Evolutionary conservation across 768 basidiomycete genomes (phyloP), one percentile per base, ranked within the genome.

Genomic region (Ramaria rubella): DNA sequence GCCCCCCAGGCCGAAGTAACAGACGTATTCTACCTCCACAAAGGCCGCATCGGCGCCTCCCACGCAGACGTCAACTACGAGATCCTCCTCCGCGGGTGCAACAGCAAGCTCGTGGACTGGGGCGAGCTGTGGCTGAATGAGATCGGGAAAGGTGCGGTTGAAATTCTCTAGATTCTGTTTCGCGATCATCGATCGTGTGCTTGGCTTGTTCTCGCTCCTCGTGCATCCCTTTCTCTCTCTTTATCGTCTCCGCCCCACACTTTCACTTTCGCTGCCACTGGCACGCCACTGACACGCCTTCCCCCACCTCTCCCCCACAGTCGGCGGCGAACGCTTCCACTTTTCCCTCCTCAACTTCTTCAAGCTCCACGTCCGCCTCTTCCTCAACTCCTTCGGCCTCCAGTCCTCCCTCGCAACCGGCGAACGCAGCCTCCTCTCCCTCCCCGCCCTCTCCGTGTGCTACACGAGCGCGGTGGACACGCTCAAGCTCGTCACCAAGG

Each of bases 1-100:
- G n/a, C n/a, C n/a, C n/a, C n/a, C n/a, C n/a, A n/a, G n/a, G 82
- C 85, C n/a, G 86, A 88, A 68, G 86, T 85, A 15, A 89, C 86
- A 9, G 89, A 90, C 61, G 77, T 83, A 58, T 81, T 89, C 65
- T 77, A 81, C 62, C 67, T 77, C 61, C 81, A 65, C 72, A 79
- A 69, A 72, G 79, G 70, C 68, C 70, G 52, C 58, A 68, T 55
- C 45, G 76, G 63, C 56, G 77, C 79, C 66, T 17, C 26, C 23
- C 45, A 57, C 38, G 76, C 74, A 34, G 87, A 90, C 65, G 75
- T 87, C 58, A 86, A 89, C 66, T 82, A 85, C 64, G 87, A 90
- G 53, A 77, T 82, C 52, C 79, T 86, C 12, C 75, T 93, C 30
- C 76, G 79, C 49, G 83, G 80, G 59, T 87, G 84, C 67, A 92